Percentiles rank a stretch among this genome's conserved stretches.
Conservation (phyloP, 1,139 yeast genomes). For the Blastobotrys buckinghamii region DNA sequence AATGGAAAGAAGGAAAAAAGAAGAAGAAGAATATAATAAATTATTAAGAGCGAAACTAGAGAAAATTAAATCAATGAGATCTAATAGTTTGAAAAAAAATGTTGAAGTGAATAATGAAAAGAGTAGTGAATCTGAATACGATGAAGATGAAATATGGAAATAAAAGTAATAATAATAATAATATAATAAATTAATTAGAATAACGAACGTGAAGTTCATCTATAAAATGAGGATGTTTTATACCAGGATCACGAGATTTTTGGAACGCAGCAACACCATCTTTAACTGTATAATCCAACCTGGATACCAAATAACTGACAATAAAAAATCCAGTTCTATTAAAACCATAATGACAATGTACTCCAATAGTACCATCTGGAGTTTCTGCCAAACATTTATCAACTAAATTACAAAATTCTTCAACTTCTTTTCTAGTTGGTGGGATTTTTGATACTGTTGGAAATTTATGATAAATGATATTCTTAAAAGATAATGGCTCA, state of each 20-base stretch:
- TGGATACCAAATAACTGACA: constrained; percentile 62
- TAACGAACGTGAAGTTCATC: constrained; percentile 69
- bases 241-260: constrained; percentile 61
- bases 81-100: not conserved
- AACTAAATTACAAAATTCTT: constrained; percentile 50
- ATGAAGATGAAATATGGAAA: constrained; percentile 17
- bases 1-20: not conserved
- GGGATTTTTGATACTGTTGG: constrained; percentile 77
- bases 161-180: not conserved
- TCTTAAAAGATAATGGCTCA: constrained; percentile 50
- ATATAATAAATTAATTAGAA: not conserved
- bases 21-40: not conserved
- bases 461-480: constrained; percentile 58
- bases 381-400: constrained; percentile 38
- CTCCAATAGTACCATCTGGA: constrained; percentile 41
- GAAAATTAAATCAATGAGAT: constrained; percentile 10
- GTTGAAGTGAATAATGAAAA: no score
- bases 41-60: constrained; percentile 6
- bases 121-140: constrained; percentile 7
- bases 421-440: constrained; percentile 57
- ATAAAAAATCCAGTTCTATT: constrained; percentile 73
- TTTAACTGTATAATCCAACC: constrained; percentile 51
- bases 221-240: constrained; percentile 70
- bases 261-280: constrained; percentile 61
- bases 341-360: constrained; percentile 80